Evolutionary conservation across 1,139 yeast genomes (phyloP), one percentile per base, ranked within the genome.

Genomic region (Candida sp.): DNA sequence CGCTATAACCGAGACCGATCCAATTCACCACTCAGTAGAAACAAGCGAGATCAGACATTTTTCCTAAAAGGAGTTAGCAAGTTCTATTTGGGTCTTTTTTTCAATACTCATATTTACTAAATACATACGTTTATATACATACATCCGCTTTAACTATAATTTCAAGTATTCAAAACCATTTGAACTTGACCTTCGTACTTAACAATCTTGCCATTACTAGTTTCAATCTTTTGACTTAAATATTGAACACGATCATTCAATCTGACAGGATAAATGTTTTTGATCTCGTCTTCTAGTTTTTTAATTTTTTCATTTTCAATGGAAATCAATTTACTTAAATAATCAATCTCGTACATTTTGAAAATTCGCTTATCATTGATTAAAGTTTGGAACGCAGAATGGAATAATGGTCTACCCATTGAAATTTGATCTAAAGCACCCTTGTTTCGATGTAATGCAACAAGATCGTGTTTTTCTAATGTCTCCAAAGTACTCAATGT

Each of bases 381-480:
- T 56, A 93, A 71, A 45, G 79, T 75, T 44, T 70, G 60, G 66
- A 93, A 93, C 0, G 98, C 97, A 0, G 93, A 89, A 48, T 78
- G 77, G 61, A 73, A 91, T 22, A 93, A 68, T 1, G 99, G 99
- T 55, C 91, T 82, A 0, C 97, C 96, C 1, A 95, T 88, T 32
- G 69, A 64, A 29, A 93, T 77, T 5, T 77, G 75, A 40, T 73
- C 69, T 33, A 90, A 67, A 12, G 91, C 76, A 15, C 98, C 97
- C 52, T 87, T 84, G 38, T 84, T 87, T 49, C 88, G 76, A 33
- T 75, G 70, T 42, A 89, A 75, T 1, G 84, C 65, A 35, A 93
- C 77, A 59, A 93, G 68, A 42, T 91, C 97, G 39, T 81, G 79
- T 54, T 84, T 87, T 57, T 91, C 98, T 53, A 93, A 73, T 3